Percentiles rank a stretch among this genome's conserved stretches.
phyloP scores from a whole-genome alignment of 306 rosid species.

The Castanea mollissima region DNA sequence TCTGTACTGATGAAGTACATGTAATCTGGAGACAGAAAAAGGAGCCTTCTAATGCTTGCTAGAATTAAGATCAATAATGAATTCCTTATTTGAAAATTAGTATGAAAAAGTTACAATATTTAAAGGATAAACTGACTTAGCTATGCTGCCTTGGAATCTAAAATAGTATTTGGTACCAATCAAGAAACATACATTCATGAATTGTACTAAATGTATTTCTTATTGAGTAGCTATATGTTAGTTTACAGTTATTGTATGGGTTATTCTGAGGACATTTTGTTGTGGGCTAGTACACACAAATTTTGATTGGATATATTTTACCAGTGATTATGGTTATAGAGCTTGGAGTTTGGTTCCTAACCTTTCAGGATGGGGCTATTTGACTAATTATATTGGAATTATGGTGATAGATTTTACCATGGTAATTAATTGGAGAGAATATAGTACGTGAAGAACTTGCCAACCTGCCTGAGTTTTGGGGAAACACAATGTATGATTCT shows the following conservation, averaged over 20 bases:
- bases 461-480: too few relatives aligned
- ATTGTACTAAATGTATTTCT: background rate
- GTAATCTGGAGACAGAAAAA: slow-evolving; percentile 77
- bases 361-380: too few relatives aligned
- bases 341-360: background rate
- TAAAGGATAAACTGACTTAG: background rate
- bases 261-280: too few relatives aligned
- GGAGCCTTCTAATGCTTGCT: slow-evolving; percentile 1
- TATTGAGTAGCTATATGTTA: background rate
- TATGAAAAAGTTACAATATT: background rate
- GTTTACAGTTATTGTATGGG: too few relatives aligned
- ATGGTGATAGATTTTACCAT: too few relatives aligned
- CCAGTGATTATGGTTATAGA: background rate
- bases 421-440: too few relatives aligned
- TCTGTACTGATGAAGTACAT: slow-evolving; percentile 37
- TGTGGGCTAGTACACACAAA: too few relatives aligned
- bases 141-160: background rate
- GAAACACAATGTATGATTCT: too few relatives aligned
- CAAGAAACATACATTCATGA: too few relatives aligned
- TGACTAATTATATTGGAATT: too few relatives aligned
- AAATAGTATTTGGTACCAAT: background rate
- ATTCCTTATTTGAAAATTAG: background rate
- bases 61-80: background rate
- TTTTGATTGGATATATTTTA: background rate
- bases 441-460: too few relatives aligned